These are phyloP conservation scores for Coemansia sp. DNA, from an alignment of 192 early-diverging fungal genomes.

Conservation along the genomic window DNA sequence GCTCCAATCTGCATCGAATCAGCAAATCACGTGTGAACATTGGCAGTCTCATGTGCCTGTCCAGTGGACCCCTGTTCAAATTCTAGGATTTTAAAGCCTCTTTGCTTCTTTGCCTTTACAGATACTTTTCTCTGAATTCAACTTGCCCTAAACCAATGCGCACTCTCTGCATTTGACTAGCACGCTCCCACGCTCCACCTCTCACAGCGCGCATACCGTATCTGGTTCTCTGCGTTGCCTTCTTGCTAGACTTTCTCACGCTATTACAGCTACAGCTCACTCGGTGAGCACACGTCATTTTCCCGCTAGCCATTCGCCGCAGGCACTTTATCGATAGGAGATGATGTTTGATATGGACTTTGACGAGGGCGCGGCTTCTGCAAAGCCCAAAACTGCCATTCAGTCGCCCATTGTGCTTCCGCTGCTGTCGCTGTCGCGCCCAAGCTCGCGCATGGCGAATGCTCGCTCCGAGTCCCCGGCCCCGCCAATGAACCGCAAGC, in stretches of 20 bases:
- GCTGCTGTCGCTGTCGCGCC: conserved; percentile 35
- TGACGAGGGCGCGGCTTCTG: conserved; percentile 14
- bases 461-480: conserved; percentile 27
- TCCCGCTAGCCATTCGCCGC: not conserved
- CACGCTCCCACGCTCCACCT: conserved; percentile 15
- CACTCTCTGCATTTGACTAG: conserved; percentile 34
- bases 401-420: conserved; percentile 36
- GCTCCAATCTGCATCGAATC: not conserved
- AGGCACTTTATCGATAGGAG: not conserved
- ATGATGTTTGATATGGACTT: conserved; percentile 55
- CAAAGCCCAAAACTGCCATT: conserved; percentile 6
- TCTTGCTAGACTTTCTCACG: conserved; percentile 21
- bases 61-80: not conserved
- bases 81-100: not conserved
- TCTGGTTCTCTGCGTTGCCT: conserved; percentile 12
- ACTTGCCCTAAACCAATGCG: conserved; percentile 14
- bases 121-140: not conserved
- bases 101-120: not conserved
- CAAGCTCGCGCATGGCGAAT: conserved; percentile 29
- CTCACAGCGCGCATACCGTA: not conserved
- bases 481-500: conserved; percentile 22
- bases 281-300: conserved; percentile 10
- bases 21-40: not conserved
- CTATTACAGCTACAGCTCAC: conserved; percentile 19
- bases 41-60: not conserved